Conservation (phyloP, 2,329 filamentous ascomycete species). For the Fusarium citri region DNA sequence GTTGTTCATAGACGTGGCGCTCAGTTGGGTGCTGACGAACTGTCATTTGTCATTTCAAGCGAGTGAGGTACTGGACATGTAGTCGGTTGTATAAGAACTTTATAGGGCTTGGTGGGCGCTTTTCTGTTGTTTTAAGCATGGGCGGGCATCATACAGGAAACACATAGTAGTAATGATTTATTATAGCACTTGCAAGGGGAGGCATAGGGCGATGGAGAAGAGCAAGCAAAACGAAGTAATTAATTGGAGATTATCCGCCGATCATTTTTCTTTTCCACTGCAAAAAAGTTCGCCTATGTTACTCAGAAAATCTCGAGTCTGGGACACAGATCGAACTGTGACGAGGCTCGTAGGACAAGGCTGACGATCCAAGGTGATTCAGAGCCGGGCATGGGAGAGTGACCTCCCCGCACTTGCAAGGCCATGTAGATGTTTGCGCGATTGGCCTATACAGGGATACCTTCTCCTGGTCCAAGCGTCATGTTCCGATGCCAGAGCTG, state of each 20-base stretch:
- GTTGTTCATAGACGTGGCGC: conserved; percentile 32
- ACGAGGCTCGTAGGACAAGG: conserved; percentile 37
- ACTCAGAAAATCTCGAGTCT: conserved; percentile 29
- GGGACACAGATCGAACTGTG: conserved; percentile 16
- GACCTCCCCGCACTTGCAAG: conserved; percentile 39
- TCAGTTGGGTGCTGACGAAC: conserved; percentile 20
- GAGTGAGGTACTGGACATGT: conserved; percentile 23
- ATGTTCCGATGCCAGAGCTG: conserved; percentile 30
- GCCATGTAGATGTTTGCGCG: conserved; percentile 30
- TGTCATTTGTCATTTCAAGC: conserved; percentile 18
- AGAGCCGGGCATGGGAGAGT: conserved; percentile 20
- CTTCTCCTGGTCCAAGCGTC: conserved; percentile 32
- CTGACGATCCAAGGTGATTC: conserved; percentile 19
- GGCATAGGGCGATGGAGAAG: neutral
- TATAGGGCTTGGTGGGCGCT: conserved; percentile 22
- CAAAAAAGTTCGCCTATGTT: neutral
- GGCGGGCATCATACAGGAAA: conserved; percentile 41
- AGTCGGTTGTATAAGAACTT: conserved; percentile 41
- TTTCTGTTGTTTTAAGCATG: conserved; percentile 36
- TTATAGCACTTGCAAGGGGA: conserved; percentile 11
- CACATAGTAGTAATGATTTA: conserved; percentile 46
- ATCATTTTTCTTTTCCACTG: neutral
- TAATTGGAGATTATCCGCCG: conserved; percentile 39
- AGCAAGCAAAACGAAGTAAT: conserved; percentile 27
- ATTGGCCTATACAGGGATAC: conserved; percentile 32